Conservation (phyloP, 1,139 yeast species). For the Tardiomyces digboiensis region DNA sequence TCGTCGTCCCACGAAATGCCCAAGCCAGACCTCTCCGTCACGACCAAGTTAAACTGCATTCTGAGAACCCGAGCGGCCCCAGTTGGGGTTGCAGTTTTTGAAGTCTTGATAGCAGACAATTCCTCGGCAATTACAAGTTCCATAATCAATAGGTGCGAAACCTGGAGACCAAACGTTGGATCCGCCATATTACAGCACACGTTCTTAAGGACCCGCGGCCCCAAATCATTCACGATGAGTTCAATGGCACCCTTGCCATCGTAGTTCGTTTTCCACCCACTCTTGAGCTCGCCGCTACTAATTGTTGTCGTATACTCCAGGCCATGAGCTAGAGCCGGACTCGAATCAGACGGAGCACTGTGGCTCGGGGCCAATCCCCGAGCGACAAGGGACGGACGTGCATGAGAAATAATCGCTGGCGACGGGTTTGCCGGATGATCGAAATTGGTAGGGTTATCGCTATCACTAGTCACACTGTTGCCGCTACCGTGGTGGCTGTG, state of each 20-base stretch:
- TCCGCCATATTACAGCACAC: slow-evolving; percentile 33
- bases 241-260: slow-evolving; percentile 67
- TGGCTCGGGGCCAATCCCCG: neutral
- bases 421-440: neutral
- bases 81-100: slow-evolving; percentile 63
- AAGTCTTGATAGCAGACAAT: slow-evolving; percentile 12
- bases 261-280: slow-evolving; percentile 95
- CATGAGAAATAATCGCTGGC: neutral
- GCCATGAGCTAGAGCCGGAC: neutral
- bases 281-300: slow-evolving; percentile 59
- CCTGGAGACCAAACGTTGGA: slow-evolving; percentile 67
- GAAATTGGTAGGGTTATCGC: neutral
- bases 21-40: slow-evolving; percentile 87
- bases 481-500: neutral
- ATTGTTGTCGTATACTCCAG: neutral
- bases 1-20: slow-evolving; percentile 99
- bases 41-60: slow-evolving; percentile 78
- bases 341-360: neutral
- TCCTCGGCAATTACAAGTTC: slow-evolving; percentile 96
- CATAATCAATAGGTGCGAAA: slow-evolving; percentile 64
- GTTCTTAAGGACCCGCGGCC: slow-evolving; percentile 13
- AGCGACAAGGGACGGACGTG: neutral
- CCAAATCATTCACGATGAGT: slow-evolving; percentile 49
- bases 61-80: slow-evolving; percentile 92
- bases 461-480: neutral